Percentiles rank a stretch among this genome's conserved stretches.
These are phyloP conservation scores for Populus tomentosa DNA, from an alignment of 441 rosid genomes.

Conservation along the genomic window DNA sequence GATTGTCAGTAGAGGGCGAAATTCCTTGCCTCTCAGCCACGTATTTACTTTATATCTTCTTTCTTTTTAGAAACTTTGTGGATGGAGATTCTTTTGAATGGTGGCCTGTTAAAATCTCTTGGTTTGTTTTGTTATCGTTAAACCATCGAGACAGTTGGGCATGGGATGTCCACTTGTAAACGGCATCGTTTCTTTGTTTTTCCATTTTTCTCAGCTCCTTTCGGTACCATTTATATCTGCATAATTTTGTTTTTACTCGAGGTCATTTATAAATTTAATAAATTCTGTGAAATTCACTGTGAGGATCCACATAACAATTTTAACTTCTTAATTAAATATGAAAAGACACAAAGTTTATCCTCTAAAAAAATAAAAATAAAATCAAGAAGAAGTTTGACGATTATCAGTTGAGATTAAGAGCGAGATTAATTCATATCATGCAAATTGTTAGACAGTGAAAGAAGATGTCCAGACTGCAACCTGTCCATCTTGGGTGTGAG, in stretches of 20 bases:
- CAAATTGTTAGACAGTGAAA: background rate
- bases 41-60: background rate
- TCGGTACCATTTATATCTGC: background rate
- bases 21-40: slow-evolving; percentile 22
- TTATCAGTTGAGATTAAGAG: background rate
- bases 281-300: too few relatives aligned
- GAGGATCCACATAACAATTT: too few relatives aligned
- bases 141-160: background rate
- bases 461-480: background rate
- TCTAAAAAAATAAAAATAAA: background rate
- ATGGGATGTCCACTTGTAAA: background rate
- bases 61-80: background rate
- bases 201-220: background rate
- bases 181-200: background rate
- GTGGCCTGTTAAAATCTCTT: background rate
- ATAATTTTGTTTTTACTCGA: too few relatives aligned
- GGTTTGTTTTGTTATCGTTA: background rate
- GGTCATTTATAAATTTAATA: too few relatives aligned
- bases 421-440: too few relatives aligned
- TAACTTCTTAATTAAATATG: too few relatives aligned
- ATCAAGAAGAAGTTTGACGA: background rate
- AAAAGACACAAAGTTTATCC: background rate
- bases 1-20: background rate
- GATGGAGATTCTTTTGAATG: slow-evolving; percentile 1
- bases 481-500: too few relatives aligned